Base-by-base conservation (phyloP, 2,329 filamentous ascomycete genomes). In the Ophiosphaerella herpotricha region DNA sequence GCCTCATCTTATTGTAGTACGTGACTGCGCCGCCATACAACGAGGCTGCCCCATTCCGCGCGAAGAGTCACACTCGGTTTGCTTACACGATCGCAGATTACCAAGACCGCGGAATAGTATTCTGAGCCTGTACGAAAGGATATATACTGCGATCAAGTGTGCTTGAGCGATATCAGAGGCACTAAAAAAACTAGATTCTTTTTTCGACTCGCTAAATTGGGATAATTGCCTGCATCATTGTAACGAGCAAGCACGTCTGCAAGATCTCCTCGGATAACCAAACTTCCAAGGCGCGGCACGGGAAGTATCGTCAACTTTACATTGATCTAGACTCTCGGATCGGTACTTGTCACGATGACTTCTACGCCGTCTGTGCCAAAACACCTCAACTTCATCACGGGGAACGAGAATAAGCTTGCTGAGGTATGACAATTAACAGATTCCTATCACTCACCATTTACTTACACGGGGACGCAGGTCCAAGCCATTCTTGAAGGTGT, bases 371-470 rank as follows among this genome's bases (percentile, higher is more conserved):
- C 47, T 12, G 50, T 61, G 9, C 73, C 76, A 37, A 77, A 79
- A 59, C 75, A 80, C 56, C 78, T 99, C 59, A 92, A 95, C 76
- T 99, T 99, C 79, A 96, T 99, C 71, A 97, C 93, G 2, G 89
- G 93, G 74, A 99, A 99, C 77, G 85, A 87, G 68, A 95, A 96
- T 79, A 99, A 99, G 78, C 82, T 99, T 48, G 78, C 82, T 49
- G 94, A 99, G 78, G 66, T 63, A 54, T 26, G 50, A 50, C 6
- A 12, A 23, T 4, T 21, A 18, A 18, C 26, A 13, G 18, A 12
- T 23, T 39, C 16, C 32, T 13, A 14, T 1, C n/a, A 29, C 5
- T 8, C 16, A 21, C 33, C 11, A 29, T 34, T 21, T 32, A 7
- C 29, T 29, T 29, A 33, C 18, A 16, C 29, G 26, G 14, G 13